Base-by-base conservation (phyloP, 2,329 filamentous ascomycete genomes). In the Hysterium pulicare region DNA sequence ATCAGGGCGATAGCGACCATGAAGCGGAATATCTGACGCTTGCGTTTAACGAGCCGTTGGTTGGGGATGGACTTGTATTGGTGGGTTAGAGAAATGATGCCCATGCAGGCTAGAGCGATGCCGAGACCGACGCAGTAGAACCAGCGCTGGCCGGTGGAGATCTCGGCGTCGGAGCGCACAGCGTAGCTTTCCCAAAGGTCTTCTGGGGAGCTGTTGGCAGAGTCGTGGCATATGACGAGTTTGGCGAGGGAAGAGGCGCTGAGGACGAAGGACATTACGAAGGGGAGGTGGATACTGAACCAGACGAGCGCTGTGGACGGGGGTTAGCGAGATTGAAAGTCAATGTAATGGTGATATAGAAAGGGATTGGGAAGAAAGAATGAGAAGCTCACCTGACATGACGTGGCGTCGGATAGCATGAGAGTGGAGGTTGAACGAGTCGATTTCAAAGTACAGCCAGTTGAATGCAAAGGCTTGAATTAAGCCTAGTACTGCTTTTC, bases 111-210 rank as follows among this genome's bases (percentile, higher is more conserved):
- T 4, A 84, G 62, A 0, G 78, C 71, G 11, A 80, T 64, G 19
- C 75, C 78, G 2, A 83, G 69, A 1, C 82, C 81, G n/a, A 70
- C 72, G 58, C 80, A 84, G 60, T 84, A 84, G 61, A 80, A 84
- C 71, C 79, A 82, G 11, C 79, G 72, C 15, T 83, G 69, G 2
- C 78, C 79, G 6, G 61, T 46, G 5, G 67, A 56, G n/a, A 84
- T 65, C n/a, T 77, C 66, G 0, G 63, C 61, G 41, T 77, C 74
- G 1, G 76, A 75, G 34, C 71, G 70, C 1, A 64, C 61, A 16
- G 69, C 62, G 54, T 81, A 83, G 11, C 67, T 58, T 21, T 76
- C 71, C 5, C 73, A 76, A 0, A 84, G 65, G 23, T 17, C 21
- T 11, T 30, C 26, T 5, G 37, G 37, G 70, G 53, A 65, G 7